phyloP scores from a whole-genome alignment of 768 basidiomycete species.

The Phylloporus scabripes region DNA sequence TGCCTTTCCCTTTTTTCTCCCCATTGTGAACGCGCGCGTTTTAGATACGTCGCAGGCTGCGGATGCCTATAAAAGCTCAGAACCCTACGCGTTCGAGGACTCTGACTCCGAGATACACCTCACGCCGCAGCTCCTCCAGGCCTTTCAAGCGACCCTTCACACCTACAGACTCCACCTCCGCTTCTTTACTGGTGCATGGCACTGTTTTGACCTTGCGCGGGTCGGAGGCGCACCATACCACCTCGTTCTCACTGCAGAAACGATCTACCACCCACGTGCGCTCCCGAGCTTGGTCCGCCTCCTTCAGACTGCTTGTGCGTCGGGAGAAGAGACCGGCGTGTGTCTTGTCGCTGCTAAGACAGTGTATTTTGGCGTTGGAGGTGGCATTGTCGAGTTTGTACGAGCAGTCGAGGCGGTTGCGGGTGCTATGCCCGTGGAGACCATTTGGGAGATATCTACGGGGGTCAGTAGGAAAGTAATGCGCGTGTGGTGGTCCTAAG shows the following conservation, averaged over 20 bases:
- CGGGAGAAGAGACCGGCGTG: conserved; percentile 16
- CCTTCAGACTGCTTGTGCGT: conserved; percentile 37
- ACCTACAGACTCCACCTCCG: conserved; percentile 52
- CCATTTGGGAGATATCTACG: conserved; percentile 56
- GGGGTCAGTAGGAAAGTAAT: conserved; percentile 78
- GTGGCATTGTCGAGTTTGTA: conserved; percentile 75
- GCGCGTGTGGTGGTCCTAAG: conserved; percentile 47
- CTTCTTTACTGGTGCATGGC: conserved; percentile 86
- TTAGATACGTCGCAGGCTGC: conserved; percentile 62
- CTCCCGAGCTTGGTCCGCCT: conserved; percentile 55
- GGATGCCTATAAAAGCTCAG: conserved; percentile 36
- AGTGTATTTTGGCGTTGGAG: conserved; percentile 93
- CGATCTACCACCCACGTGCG: conserved; percentile 73
- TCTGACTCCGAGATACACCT: conserved; percentile 56
- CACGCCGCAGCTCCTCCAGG: conserved; percentile 53
- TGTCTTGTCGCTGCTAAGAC: conserved; percentile 89
- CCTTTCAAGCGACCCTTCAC: conserved; percentile 59
- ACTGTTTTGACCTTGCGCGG: conserved; percentile 37
- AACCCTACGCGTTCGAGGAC: conserved; percentile 17
- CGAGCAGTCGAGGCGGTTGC: conserved; percentile 35
- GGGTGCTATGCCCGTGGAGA: conserved; percentile 34
- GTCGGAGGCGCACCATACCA: conserved; percentile 47
- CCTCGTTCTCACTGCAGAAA: conserved; percentile 84
- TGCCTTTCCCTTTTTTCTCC: neutral
- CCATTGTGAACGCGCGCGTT: neutral